Evolutionary conservation across 176 grass and related monocot species (phyloP).

Genomic region (Phragmites australis): DNA sequence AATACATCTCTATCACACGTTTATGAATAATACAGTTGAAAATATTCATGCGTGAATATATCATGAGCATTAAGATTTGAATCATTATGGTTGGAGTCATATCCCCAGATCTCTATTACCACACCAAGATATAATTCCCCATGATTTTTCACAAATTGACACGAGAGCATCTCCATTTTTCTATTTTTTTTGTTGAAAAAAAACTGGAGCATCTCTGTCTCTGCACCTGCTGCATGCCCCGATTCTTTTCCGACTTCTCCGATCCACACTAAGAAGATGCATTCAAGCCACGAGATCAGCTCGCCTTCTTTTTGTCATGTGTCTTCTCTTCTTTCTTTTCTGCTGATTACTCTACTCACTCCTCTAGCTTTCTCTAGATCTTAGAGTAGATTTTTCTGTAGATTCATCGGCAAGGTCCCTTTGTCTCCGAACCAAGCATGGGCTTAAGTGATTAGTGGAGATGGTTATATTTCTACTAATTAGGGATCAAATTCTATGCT

Average conservation of each 20-base stretch:
- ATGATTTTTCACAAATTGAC: too few species aligned
- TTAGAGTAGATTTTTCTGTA: not conserved
- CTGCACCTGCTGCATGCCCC: not conserved
- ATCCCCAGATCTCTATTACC: too few species aligned
- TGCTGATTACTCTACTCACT: not conserved
- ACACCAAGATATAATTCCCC: too few species aligned
- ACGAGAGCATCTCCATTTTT: not conserved
- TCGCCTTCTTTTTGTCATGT: not conserved
- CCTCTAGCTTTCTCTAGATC: conserved; percentile 1
- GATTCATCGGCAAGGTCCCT: not conserved
- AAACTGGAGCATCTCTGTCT: not conserved
- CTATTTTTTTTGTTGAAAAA: not conserved
- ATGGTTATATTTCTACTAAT: too few species aligned
- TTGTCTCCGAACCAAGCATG: too few species aligned
- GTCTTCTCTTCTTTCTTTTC: not conserved
- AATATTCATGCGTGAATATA: too few species aligned
- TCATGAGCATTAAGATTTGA: too few species aligned
- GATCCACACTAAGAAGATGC: not conserved
- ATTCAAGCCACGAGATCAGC: not conserved
- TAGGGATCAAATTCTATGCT: too few species aligned
- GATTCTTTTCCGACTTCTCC: not conserved
- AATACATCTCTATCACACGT: too few species aligned
- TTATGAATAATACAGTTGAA: too few species aligned
- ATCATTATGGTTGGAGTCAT: too few species aligned
- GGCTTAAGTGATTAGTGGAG: too few species aligned